Evolutionary conservation across 2,329 filamentous ascomycete genomes (phyloP), one percentile per base, ranked within the genome.

Genomic region (Ophiosphaerella herpotricha): DNA sequence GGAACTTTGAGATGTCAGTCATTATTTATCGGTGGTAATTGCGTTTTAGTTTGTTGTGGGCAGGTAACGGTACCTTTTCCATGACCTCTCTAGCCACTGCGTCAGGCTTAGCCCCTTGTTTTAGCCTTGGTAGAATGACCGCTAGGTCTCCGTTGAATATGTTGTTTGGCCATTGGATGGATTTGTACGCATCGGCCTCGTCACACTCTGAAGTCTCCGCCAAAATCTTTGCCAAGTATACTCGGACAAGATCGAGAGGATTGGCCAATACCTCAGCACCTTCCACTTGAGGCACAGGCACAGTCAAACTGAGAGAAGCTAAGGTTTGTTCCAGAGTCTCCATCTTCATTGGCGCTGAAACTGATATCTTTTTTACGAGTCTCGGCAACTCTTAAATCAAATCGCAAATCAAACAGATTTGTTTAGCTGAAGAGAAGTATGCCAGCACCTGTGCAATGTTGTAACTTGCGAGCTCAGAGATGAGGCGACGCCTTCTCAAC

Each of bases 1-100:
- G 86, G 67, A 89, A 90, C 85, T 89, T 54, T 8, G 16, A 29
- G 3, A 11, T 2, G 21, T 50, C 14, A 44, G 32, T 9, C 13
- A 7, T 40, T 24, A 11, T 14, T 33, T 3, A 13, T 23, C 6
- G 7, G 16, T 24, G 9, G 34, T 26, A 33, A 29, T 16, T 6
- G 11, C 29, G 33, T 31, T 9, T 13, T 6, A 11, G 4, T 39
- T 2, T 39, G 35, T 32, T 18, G 2, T 9, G 11, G 9, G 2
- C 9, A 21, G n/a, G 8, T 12, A 7, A 13, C 13, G 12, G 26
- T 31, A 68, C 67, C 55, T 66, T 66, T 2, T 62, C 46, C 11
- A 66, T 49, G 6, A 72, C 35, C 16, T 63, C 56, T 7, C 47
- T 21, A 0, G 54, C 59, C 2, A 61, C 6, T 9, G 58, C 57